phyloP scores from a whole-genome alignment of 768 basidiomycete genomes.

The Leccinellum rugosiceps region DNA sequence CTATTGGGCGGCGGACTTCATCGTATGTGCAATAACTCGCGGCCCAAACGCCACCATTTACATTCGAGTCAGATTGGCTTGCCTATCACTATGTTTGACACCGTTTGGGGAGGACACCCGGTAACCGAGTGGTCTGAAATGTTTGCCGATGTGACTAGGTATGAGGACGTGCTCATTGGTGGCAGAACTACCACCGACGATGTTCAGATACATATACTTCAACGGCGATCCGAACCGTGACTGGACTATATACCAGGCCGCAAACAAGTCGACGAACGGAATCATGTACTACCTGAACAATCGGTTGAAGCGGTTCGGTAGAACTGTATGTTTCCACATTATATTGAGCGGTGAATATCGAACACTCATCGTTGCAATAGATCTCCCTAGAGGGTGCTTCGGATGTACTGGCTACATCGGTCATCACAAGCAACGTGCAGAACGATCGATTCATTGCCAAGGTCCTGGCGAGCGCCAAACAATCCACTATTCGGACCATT shows the following conservation, averaged over 20 bases:
- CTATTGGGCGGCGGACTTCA: conserved; percentile 54
- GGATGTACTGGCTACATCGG: conserved; percentile 17
- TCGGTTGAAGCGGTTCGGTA: conserved; percentile 19
- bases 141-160: conserved; percentile 44
- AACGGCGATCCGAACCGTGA: conserved; percentile 30
- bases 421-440: conserved; percentile 22
- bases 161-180: not conserved
- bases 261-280: conserved; percentile 22
- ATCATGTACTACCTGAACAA: conserved; percentile 25
- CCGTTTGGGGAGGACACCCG: conserved; percentile 38
- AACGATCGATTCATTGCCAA: conserved; percentile 21
- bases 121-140: conserved; percentile 46
- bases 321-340: conserved; percentile 16
- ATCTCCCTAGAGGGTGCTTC: conserved; percentile 17
- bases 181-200: not conserved
- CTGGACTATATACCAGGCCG: conserved; percentile 31
- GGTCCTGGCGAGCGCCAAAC: conserved; percentile 2
- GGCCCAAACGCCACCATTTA: not conserved
- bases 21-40: conserved; percentile 41
- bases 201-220: conserved; percentile 35
- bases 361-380: not conserved
- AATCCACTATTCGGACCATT: conserved; percentile 31
- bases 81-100: conserved; percentile 31
- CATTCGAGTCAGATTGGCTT: conserved; percentile 25
- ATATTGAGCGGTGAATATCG: not conserved